A percentile compares a stretch with the other conserved stretches of the same genome.
Conservation (phyloP, 768 basidiomycete species). For the Amylocystis lapponica region DNA sequence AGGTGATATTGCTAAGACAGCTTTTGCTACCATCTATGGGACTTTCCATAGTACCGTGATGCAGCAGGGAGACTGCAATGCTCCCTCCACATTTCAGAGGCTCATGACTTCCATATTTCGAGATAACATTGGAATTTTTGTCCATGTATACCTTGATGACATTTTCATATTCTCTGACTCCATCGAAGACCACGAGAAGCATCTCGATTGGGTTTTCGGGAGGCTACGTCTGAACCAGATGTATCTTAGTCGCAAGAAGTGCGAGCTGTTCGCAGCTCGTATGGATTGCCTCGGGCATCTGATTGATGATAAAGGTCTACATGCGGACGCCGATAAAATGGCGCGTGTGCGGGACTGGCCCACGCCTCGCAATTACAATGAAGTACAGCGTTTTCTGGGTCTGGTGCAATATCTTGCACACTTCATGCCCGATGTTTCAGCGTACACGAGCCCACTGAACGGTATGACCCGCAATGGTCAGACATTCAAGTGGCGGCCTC, state of each 20-base stretch:
- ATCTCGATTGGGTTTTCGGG: slow-evolving; percentile 28
- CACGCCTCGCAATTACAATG: too few relatives aligned
- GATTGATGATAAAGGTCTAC: slow-evolving; percentile 34
- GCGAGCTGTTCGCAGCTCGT: slow-evolving; percentile 23
- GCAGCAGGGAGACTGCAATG: slow-evolving; percentile 43
- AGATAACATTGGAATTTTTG: slow-evolving; percentile 31
- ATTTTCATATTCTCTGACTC: slow-evolving; percentile 34
- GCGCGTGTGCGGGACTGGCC: too few relatives aligned
- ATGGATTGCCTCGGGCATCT: slow-evolving; percentile 36
- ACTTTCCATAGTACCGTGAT: slow-evolving; percentile 32
- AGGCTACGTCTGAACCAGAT: slow-evolving; percentile 23
- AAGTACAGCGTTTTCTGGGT: too few relatives aligned
- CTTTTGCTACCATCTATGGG: slow-evolving; percentile 32
- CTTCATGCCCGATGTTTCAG: too few relatives aligned
- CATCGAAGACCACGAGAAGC: slow-evolving; percentile 33
- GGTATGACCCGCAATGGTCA: too few relatives aligned
- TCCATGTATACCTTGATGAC: slow-evolving; percentile 42
- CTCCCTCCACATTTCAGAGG: slow-evolving; percentile 38
- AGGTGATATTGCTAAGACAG: slow-evolving; percentile 26
- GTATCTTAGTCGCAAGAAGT: slow-evolving; percentile 30
- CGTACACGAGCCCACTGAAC: too few relatives aligned
- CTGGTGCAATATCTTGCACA: too few relatives aligned
- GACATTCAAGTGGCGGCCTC: too few relatives aligned
- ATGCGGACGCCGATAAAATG: slow-evolving; percentile 33
- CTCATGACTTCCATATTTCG: slow-evolving; percentile 37